Base-by-base conservation (phyloP, 371 early-diverging fungal species). In the Apophysomyces ossiformis region DNA sequence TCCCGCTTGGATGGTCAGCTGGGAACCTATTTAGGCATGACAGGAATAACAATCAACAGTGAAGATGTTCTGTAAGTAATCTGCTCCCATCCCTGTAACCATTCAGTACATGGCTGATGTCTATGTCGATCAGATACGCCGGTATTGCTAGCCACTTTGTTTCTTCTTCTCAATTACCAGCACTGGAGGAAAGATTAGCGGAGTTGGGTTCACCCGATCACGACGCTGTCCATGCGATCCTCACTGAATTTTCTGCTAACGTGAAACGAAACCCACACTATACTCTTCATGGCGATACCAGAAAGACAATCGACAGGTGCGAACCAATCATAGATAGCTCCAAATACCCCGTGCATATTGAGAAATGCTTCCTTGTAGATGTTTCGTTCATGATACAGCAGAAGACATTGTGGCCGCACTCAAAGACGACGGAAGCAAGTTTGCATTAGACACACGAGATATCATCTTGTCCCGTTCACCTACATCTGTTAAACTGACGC, bases 101-200 rank as follows among this genome's bases (percentile, higher is more conserved):
- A 63, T 5, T 57, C n/a, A 18, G 38, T 38, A 4, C 21, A 4
- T 59, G 7, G 1, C 18, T 21, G 15, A 26, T 32, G 8, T 11
- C 41, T 18, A 37, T 0, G n/a, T n/a, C 4, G 54, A 13, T 15
- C 54, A 90, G 88, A 21, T 76, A 79, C 67, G 88, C 95, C 15
- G 96, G 96, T 32, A 85, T 96, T 70, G 96, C 93, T 11, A 93
- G 95, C 15, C 96, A 96, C 76, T 95, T 86, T 70, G 89, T 96
- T 37, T 93, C 95, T 12, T 85, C 91, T 1, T 89, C 88, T 64
- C 84, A 93, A 5, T 65, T 95, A 37, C 83, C 89, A 0, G 70
- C 86, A 15, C 81, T 96, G 62, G 86, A 93, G 70, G 79, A 88
- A 57, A 87, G 92, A 7, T 72, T 96, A 61, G 75, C 83, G 60